Evolutionary conservation across 2,329 filamentous ascomycete genomes (phyloP).

Genomic region (Diaporthe citri): DNA sequence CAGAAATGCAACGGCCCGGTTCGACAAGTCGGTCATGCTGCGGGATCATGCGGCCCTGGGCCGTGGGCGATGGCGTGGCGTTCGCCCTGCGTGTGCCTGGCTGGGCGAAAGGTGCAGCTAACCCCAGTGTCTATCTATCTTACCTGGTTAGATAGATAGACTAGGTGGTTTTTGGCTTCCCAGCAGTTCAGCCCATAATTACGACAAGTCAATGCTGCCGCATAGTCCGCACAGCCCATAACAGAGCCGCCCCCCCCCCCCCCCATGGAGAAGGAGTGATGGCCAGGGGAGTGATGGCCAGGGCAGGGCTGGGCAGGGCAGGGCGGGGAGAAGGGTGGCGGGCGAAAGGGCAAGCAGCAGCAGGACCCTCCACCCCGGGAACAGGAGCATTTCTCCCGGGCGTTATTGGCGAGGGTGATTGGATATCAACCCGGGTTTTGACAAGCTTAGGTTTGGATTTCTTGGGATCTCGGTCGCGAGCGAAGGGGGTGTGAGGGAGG

Average conservation of each 20-base stretch:
- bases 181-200: conserved; percentile 3
- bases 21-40: conserved; percentile 20
- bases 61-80: background rate
- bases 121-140: background rate
- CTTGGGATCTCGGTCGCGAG: conserved; percentile 28
- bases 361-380: background rate
- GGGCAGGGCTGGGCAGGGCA: background rate
- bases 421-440: conserved; percentile 7
- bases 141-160: background rate
- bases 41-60: conserved; percentile 15
- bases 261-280: background rate
- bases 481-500: background rate
- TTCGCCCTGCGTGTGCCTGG: background rate
- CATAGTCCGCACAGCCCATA: background rate
- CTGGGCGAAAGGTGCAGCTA: background rate
- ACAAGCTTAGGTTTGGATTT: background rate
- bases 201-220: background rate
- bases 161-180: background rate
- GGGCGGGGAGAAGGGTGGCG: background rate
- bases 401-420: background rate
- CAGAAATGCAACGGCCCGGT: conserved; percentile 26
- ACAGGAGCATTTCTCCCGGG: conserved; percentile 11
- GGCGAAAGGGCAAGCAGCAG: conserved; percentile 1
- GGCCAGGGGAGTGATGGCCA: background rate
- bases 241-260: conserved; percentile 1